These are phyloP conservation scores for Plasmodium chabaudi DNA, from an alignment of 169 alveolate species.

Conservation along the genomic window DNA sequence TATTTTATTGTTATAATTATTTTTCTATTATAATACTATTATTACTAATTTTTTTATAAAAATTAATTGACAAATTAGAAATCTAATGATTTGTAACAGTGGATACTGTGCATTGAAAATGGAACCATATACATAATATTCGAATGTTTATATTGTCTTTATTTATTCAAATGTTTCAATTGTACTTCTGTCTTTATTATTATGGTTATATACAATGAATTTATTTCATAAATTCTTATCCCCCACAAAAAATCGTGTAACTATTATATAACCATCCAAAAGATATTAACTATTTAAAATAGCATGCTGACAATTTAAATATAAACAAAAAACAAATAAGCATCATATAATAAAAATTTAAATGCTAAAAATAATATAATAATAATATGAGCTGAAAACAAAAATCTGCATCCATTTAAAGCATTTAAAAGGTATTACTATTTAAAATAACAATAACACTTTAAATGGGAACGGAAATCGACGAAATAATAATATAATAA, in stretches of 20 bases:
- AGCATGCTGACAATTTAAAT: background rate
- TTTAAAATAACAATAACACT: too few species aligned
- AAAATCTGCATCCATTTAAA: too few species aligned
- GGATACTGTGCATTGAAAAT: too few species aligned
- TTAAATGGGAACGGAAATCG: background rate
- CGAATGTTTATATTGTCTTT: background rate
- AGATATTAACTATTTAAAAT: background rate
- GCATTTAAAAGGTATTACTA: too few species aligned
- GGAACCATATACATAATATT: conserved; percentile 3
- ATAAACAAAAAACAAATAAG: background rate
- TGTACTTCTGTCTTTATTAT: background rate
- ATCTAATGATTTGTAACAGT: too few species aligned
- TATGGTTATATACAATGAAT: background rate
- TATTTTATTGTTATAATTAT: too few species aligned
- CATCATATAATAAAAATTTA: too few species aligned
- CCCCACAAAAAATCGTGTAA: background rate
- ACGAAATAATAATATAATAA: background rate
- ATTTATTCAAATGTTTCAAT: background rate
- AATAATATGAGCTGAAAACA: too few species aligned
- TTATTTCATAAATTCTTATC: background rate
- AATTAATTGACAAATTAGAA: too few species aligned
- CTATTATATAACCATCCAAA: background rate
- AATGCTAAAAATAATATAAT: too few species aligned
- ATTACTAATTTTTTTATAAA: too few species aligned
- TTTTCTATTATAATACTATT: too few species aligned